Percentiles rank a stretch among this genome's conserved stretches.
Conservation (phyloP, 1,139 yeast genomes). For the Tardiomyces digboiensis region DNA sequence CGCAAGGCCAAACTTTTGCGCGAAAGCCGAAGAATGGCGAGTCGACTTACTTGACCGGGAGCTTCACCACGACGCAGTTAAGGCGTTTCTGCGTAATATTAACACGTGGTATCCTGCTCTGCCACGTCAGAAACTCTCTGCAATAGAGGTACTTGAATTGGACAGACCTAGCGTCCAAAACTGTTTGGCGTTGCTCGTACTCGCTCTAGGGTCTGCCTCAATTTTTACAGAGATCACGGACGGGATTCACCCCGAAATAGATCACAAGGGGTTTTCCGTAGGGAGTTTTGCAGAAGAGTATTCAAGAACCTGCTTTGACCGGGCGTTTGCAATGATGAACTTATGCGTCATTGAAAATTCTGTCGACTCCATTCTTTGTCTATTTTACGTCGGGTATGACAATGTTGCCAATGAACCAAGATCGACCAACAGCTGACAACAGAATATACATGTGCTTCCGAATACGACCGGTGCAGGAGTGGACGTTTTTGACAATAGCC, state of each 20-base stretch:
- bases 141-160: neutral
- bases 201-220: constrained; percentile 8
- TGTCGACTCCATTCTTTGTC: constrained; percentile 5
- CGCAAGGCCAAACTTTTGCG: constrained; percentile 4
- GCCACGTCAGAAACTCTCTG: constrained; percentile 2
- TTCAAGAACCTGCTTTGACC: constrained; percentile 2
- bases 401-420: too few relatives aligned
- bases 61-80: constrained; percentile 2
- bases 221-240: constrained; percentile 2
- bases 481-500: constrained; percentile 9
- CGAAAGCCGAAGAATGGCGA: neutral
- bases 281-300: neutral
- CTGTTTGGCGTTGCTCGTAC: constrained; percentile 5
- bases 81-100: constrained; percentile 8
- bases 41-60: constrained; percentile 1
- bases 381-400: constrained; percentile 9
- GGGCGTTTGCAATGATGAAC: constrained; percentile 7
- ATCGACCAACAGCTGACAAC: neutral
- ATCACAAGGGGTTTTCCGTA: neutral
- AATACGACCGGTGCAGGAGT: constrained; percentile 11
- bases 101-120: constrained; percentile 11
- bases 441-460: constrained; percentile 10
- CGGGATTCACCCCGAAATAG: neutral
- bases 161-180: neutral
- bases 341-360: constrained; percentile 6